These are phyloP conservation scores for Rhodotorula sp. DNA, from an alignment of 1,284 basidiomycete species.

Conservation along the genomic window DNA sequence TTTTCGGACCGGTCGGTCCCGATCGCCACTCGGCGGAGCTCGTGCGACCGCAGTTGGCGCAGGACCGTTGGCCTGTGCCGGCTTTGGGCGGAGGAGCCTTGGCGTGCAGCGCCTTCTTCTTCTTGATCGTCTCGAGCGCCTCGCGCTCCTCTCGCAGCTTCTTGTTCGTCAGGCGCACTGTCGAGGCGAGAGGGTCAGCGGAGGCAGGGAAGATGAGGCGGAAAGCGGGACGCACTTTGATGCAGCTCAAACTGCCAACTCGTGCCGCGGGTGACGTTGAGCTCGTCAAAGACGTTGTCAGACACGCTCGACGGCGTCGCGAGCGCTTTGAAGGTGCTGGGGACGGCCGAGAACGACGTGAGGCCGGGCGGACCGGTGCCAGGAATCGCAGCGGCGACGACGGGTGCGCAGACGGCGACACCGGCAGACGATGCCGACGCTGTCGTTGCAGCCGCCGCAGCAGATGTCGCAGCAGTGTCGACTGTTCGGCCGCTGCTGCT, in stretches of 20 bases:
- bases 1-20: slow-evolving; percentile 40
- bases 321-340: slow-evolving; percentile 43
- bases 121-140: slow-evolving; percentile 51
- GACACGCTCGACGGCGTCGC: slow-evolving; percentile 13
- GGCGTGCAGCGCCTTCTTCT: slow-evolving; percentile 30
- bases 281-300: slow-evolving; percentile 68
- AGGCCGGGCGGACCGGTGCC: slow-evolving; percentile 6
- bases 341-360: slow-evolving; percentile 42
- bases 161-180: slow-evolving; percentile 61
- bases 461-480: neutral
- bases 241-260: slow-evolving; percentile 92
- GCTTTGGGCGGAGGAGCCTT: slow-evolving; percentile 15
- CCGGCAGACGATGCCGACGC: slow-evolving; percentile 13
- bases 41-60: slow-evolving; percentile 43
- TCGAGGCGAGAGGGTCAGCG: neutral
- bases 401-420: neutral
- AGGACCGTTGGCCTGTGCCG: slow-evolving; percentile 16
- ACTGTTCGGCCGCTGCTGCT: neutral
- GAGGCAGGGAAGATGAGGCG: neutral
- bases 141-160: slow-evolving; percentile 63
- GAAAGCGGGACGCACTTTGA: slow-evolving; percentile 59
- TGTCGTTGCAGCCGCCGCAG: slow-evolving; percentile 1
- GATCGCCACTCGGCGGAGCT: slow-evolving; percentile 40
- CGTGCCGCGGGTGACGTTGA: slow-evolving; percentile 63
- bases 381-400: slow-evolving; percentile 10